Conservation (phyloP, 2,329 filamentous ascomycete species). For the Venturia oleaginea region DNA sequence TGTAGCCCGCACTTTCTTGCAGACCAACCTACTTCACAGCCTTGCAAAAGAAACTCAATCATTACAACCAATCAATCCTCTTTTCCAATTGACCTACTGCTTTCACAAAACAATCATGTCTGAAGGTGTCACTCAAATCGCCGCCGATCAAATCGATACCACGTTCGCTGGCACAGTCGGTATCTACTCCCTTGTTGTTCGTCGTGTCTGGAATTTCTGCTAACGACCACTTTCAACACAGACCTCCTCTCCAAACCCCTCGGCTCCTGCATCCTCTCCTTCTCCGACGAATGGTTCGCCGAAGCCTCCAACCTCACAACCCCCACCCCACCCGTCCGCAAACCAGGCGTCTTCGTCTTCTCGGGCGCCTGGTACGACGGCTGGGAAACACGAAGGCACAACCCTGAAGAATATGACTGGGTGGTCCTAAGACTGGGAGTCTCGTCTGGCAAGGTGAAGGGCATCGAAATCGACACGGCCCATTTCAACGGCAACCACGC, state of each 20-base stretch:
- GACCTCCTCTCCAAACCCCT: constrained; percentile 45
- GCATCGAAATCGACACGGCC: constrained; percentile 71
- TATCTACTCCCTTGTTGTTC: constrained; percentile 32
- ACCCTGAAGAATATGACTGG: constrained; percentile 49
- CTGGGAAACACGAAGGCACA: constrained; percentile 55
- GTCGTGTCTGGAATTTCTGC: no score
- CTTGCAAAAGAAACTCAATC: neutral
- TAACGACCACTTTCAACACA: no score
- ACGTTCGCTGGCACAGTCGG: constrained; percentile 26
- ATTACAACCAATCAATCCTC: neutral
- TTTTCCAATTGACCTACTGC: neutral
- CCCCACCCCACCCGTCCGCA: constrained; percentile 46
- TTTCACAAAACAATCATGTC: neutral
- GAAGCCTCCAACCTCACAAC: constrained; percentile 50
- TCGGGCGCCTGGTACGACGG: constrained; percentile 57
- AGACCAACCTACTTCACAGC: neutral
- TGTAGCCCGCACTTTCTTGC: neutral
- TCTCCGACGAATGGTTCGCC: constrained; percentile 55
- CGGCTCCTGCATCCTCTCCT: constrained; percentile 44
- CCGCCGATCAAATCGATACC: constrained; percentile 42
- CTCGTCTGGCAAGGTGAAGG: constrained; percentile 60
- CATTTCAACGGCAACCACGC: constrained; percentile 79
- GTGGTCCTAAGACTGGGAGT: constrained; percentile 51
- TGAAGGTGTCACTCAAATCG: constrained; percentile 14
- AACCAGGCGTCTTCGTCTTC: constrained; percentile 49